These are phyloP conservation scores for Sugiyamaella sp. DNA, from an alignment of 1,139 yeast species.

Conservation along the genomic window DNA sequence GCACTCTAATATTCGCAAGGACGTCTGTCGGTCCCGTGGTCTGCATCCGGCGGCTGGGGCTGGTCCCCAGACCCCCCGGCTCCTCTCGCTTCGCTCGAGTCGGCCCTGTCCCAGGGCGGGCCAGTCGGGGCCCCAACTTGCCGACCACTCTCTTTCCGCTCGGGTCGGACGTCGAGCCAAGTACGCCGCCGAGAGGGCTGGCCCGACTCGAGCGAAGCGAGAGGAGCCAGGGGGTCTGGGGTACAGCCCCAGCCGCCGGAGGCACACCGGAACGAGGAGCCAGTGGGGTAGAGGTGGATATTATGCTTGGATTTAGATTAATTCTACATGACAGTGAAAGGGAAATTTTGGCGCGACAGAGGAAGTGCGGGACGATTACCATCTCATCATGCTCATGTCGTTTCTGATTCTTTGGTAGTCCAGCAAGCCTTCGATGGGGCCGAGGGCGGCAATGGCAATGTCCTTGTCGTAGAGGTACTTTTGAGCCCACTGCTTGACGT, in stretches of 20 bases:
- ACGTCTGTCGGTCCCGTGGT: neutral
- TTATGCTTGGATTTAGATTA: slow-evolving; percentile 17
- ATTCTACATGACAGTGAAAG: slow-evolving; percentile 11
- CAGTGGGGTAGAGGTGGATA: too few species aligned
- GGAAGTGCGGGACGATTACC: slow-evolving; percentile 32
- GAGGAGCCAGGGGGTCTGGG: slow-evolving; percentile 1
- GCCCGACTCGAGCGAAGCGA: slow-evolving; percentile 1
- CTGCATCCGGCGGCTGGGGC: slow-evolving; percentile 8
- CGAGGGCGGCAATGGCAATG: slow-evolving; percentile 87
- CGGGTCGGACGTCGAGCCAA: neutral
- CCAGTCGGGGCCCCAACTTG: neutral
- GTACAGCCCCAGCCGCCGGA: slow-evolving; percentile 10
- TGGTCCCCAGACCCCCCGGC: slow-evolving; percentile 2
- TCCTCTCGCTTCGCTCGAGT: slow-evolving; percentile 3
- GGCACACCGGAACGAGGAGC: neutral
- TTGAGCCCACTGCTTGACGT: slow-evolving; percentile 87
- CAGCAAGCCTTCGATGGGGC: slow-evolving; percentile 69
- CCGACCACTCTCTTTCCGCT: neutral
- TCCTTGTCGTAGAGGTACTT: slow-evolving; percentile 78
- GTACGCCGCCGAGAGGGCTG: neutral
- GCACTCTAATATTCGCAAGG: slow-evolving; percentile 3
- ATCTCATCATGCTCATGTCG: slow-evolving; percentile 46
- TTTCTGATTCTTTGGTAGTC: slow-evolving; percentile 56
- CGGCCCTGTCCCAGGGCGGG: neutral
- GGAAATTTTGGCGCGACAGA: neutral